Percentiles rank a stretch among this genome's conserved stretches.
Conservation (phyloP, 2,329 filamentous ascomycete genomes). For the Sporothrix phasma region DNA sequence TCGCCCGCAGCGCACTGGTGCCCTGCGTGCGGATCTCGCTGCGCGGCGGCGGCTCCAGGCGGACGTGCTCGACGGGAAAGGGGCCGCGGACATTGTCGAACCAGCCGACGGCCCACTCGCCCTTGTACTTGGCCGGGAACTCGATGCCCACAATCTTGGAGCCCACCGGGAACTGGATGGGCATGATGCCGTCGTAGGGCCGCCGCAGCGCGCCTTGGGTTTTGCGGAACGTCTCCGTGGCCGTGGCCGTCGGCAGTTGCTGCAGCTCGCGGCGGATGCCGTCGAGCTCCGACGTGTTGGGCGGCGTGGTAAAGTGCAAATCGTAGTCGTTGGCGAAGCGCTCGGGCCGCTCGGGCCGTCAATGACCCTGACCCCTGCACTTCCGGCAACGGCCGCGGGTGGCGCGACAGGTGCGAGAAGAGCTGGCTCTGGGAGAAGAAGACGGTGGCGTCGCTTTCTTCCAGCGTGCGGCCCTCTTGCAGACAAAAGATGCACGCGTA, state of each 20-base stretch:
- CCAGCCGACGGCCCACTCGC: conserved; percentile 48
- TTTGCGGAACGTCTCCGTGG: conserved; percentile 38
- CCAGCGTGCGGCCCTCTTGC: conserved; percentile 37
- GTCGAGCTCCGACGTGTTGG: conserved; percentile 32
- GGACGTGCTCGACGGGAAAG: conserved; percentile 39
- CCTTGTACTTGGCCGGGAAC: conserved; percentile 41
- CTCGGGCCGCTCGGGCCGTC: conserved; percentile 34
- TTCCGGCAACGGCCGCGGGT: conserved; percentile 42
- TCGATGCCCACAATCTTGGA: conserved; percentile 40
- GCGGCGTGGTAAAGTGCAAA: conserved; percentile 37
- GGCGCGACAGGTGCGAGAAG: conserved; percentile 43
- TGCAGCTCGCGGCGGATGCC: conserved; percentile 33
- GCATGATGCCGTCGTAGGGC: conserved; percentile 18
- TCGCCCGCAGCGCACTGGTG: conserved; percentile 37
- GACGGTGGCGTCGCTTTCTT: conserved; percentile 46
- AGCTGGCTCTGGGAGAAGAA: conserved; percentile 45
- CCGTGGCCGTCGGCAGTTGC: conserved; percentile 34
- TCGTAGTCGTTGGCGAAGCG: conserved; percentile 42
- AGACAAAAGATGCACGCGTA: conserved; percentile 49
- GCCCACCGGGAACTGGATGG: conserved; percentile 29
- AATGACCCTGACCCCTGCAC: conserved; percentile 40
- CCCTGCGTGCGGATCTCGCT: conserved; percentile 36
- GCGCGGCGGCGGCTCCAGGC: conserved; percentile 34
- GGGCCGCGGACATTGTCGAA: conserved; percentile 41
- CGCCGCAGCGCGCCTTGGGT: conserved; percentile 33